Evolutionary conservation across 495 filamentous ascomycete species (phyloP).

Genomic region (Podospora bellae-mahoneyi): DNA sequence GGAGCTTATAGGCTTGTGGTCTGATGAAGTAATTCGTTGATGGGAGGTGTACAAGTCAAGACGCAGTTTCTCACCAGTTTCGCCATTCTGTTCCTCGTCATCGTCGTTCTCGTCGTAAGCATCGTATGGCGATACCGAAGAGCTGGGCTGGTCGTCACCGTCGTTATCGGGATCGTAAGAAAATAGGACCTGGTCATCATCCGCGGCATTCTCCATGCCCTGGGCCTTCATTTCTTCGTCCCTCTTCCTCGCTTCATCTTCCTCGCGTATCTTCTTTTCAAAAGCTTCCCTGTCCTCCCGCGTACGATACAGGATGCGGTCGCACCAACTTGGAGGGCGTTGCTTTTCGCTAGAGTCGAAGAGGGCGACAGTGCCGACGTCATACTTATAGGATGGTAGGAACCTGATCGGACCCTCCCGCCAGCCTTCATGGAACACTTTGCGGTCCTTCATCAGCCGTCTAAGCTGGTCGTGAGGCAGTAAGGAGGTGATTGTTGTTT

Average conservation of each 20-base stretch:
- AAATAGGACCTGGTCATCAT: slow-evolving; percentile 83
- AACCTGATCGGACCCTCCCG: slow-evolving; percentile 84
- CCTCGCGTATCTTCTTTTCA: slow-evolving; percentile 61
- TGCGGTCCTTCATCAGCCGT: slow-evolving; percentile 66
- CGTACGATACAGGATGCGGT: slow-evolving; percentile 87
- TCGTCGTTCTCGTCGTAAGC: slow-evolving; percentile 55
- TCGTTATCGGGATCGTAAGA: slow-evolving; percentile 86
- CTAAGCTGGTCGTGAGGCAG: slow-evolving; percentile 87
- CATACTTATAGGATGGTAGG: slow-evolving; percentile 93
- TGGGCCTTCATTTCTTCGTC: slow-evolving; percentile 82
- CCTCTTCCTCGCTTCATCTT: slow-evolving; percentile 61
- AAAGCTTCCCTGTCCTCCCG: slow-evolving; percentile 67
- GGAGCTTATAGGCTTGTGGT: slow-evolving; percentile 88
- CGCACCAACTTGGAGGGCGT: slow-evolving; percentile 93
- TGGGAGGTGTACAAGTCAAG: slow-evolving; percentile 80
- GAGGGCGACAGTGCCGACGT: slow-evolving; percentile 85
- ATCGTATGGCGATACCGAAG: slow-evolving; percentile 54
- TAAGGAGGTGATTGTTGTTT: slow-evolving; percentile 80
- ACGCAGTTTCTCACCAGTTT: slow-evolving; percentile 59
- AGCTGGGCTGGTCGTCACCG: slow-evolving; percentile 42
- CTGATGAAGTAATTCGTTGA: slow-evolving; percentile 83
- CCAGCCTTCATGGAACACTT: slow-evolving; percentile 88
- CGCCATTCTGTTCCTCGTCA: slow-evolving; percentile 46
- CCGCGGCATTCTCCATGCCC: slow-evolving; percentile 68
- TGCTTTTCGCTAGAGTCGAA: slow-evolving; percentile 96